phyloP scores from a whole-genome alignment of 2,329 filamentous ascomycete genomes.

The Aschersonia sp. region DNA sequence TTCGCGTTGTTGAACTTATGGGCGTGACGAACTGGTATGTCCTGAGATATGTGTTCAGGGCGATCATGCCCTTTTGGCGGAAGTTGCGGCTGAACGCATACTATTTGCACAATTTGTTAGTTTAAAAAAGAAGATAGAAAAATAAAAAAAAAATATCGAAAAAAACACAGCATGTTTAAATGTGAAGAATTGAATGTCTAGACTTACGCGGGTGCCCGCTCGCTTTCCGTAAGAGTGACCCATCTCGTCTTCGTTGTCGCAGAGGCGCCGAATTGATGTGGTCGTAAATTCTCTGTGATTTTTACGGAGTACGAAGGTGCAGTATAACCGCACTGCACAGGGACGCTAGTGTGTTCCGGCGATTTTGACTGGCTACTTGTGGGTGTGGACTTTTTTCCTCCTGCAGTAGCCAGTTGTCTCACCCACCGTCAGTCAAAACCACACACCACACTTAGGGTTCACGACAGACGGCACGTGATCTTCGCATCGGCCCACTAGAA shows the following conservation, averaged over 20 bases:
- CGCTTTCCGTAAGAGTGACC: conserved; percentile 80
- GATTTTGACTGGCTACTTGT: background rate
- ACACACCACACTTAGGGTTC: conserved; percentile 16
- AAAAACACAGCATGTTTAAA: conserved; percentile 1
- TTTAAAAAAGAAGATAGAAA: conserved; percentile 7
- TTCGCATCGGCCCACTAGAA: too few relatives aligned
- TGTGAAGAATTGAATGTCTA: background rate
- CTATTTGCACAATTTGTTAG: conserved; percentile 20
- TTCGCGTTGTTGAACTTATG: background rate
- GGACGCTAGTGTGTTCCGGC: too few relatives aligned
- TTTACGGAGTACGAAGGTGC: too few relatives aligned
- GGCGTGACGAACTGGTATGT: conserved; percentile 56
- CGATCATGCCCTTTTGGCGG: conserved; percentile 91
- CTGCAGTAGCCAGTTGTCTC: too few relatives aligned
- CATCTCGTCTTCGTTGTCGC: conserved; percentile 48
- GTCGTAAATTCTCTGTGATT: conserved; percentile 3
- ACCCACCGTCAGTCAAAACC: too few relatives aligned
- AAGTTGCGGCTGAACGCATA: conserved; percentile 91
- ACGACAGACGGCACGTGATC: background rate
- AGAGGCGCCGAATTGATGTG: conserved; percentile 19
- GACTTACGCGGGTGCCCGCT: conserved; percentile 68
- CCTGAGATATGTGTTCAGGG: conserved; percentile 84
- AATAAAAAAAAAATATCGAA: conserved; percentile 10
- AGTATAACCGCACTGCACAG: too few relatives aligned
- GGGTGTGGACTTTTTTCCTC: background rate